Evolutionary conservation across 2,329 filamentous ascomycete genomes (phyloP).

Genomic region (Pseudocercospora fijiensis): DNA sequence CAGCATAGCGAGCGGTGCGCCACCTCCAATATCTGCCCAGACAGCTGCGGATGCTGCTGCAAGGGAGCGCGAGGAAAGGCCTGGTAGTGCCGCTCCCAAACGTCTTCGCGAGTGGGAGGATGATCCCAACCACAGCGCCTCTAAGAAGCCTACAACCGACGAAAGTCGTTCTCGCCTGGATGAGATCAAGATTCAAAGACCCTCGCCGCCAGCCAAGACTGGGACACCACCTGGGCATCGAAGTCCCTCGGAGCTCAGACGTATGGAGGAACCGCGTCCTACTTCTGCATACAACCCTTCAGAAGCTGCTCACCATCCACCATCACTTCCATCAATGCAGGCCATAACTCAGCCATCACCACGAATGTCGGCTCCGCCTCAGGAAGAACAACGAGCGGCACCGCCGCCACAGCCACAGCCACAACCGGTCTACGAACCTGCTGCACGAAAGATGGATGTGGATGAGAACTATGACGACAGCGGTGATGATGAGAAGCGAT

Average conservation of each 20-base stretch:
- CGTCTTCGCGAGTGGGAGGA: constrained; percentile 91
- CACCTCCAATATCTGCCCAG: constrained; percentile 60
- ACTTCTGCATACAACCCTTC: constrained; percentile 77
- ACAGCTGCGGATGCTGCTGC: constrained; percentile 65
- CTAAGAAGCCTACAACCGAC: constrained; percentile 85
- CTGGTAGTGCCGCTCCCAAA: constrained; percentile 76
- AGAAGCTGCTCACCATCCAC: constrained; percentile 84
- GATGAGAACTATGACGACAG: constrained; percentile 98
- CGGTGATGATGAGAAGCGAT: constrained; percentile 73
- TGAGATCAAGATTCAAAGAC: constrained; percentile 74
- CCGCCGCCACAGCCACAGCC: constrained; percentile 39
- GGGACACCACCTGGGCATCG: constrained; percentile 66
- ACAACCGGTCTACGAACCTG: constrained; percentile 67
- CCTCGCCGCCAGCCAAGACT: constrained; percentile 50
- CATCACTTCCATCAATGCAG: constrained; percentile 56
- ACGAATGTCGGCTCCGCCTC: constrained; percentile 53
- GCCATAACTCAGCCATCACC: constrained; percentile 49
- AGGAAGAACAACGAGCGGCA: constrained; percentile 44
- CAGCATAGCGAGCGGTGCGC: constrained; percentile 67
- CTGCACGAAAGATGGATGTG: constrained; percentile 91
- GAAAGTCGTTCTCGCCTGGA: constrained; percentile 84
- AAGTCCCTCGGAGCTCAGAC: constrained; percentile 69
- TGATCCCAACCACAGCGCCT: constrained; percentile 53
- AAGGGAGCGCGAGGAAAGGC: constrained; percentile 69
- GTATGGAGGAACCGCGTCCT: constrained; percentile 64